Base-by-base conservation (phyloP, 2,329 filamentous ascomycete species). In the Cordyceps pruinosa region DNA sequence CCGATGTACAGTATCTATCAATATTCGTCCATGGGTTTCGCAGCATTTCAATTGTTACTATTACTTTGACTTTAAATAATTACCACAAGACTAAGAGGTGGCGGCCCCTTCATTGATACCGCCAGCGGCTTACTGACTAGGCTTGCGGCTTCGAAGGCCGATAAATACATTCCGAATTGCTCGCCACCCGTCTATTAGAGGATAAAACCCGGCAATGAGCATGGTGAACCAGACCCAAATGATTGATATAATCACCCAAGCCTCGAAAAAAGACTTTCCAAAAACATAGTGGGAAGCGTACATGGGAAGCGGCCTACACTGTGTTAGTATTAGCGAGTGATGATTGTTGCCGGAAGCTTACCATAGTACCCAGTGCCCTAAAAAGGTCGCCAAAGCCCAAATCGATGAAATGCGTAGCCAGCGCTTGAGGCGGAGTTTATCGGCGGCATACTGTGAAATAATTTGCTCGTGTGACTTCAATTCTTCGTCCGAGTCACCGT, bases 291-390 rank as follows among this genome's bases (percentile, higher is more conserved):
- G 71, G 0, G 76, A 72, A 0, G 73, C 79, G 61, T 81, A 81
- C 77, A 81, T 82, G 0, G 78, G 78, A 45, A 81, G 66, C 1
- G 79, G 79, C 69, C 66, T n/a, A n/a, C n/a, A n/a, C n/a, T 69
- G 34, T 6, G 2, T 9, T 1, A 15, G 15, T 21, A 41, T 59
- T 52, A 62, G 59, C 5, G 17, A 10, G 9, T 5, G 10, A 2
- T 4, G 6, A 9, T 39, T 4, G 8, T 21, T 7, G 9, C 23
- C 23, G n/a, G 2, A 19, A n/a, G 5, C 65, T 63, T 57, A 68
- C 77, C 78, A 82, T 2, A 81, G 58, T 1, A 81, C 76, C 77
- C 76, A 80, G 53, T 80, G 77, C 0, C 78, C 78, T 1, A 80
- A 56, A 53, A 81, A 80, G 0, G 78, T 81, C 0, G 76, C 77